Evolutionary conservation across 345 rosid species (phyloP), one percentile per base, ranked within the genome.

Genomic region (Salix viminalis): DNA sequence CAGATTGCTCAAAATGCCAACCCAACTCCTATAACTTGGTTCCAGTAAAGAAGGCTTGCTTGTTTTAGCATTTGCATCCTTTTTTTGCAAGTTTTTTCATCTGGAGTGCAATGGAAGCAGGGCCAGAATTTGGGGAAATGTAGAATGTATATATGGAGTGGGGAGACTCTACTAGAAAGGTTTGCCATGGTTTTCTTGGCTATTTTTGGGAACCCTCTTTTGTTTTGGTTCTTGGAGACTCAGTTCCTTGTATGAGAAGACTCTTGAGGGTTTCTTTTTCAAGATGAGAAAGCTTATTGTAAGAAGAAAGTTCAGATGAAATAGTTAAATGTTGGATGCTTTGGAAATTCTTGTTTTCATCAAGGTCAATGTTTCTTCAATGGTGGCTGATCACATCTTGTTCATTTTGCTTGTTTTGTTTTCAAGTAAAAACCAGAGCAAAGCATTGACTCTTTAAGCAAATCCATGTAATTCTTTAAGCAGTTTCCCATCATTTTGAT

Each of bases 11-110:
- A 73, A 16, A 79, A 76, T n/a, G 28, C 64, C 42, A 77, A 74
- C 16, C 79, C 88, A 15, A 72, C 89, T 42, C 91, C 94, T 16
- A 81, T 91, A 11, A 70, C 89, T 11, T 91, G 92, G 94, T 86
- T 65, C 52, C 82, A 46, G 26, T 91, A 77, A 74, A 24, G 39
- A 15, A 6, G 65, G 48, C 41, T 4, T 19, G 58, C 10, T 58
- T 13, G 12, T 21, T 13, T 73, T n/a, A 58, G 14, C 64, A 58
- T 4, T 0, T 11, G 13, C 15, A 28, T 10, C 28, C 64, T n/a
- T 23, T 58, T n/a, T 23, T 58, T 58, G 28, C 13, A 10, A 58
- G 28, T 23, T 10, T 10, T 11, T 10, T 58, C 64, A 13, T n/a
- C 28, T n/a, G 28, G 28, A 58, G 13, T 23, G 12, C 64, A 23